Percentiles rank a stretch among this genome's conserved stretches.
Conservation (phyloP, 805 yeast species). For the Metschnikowia lunata region DNA sequence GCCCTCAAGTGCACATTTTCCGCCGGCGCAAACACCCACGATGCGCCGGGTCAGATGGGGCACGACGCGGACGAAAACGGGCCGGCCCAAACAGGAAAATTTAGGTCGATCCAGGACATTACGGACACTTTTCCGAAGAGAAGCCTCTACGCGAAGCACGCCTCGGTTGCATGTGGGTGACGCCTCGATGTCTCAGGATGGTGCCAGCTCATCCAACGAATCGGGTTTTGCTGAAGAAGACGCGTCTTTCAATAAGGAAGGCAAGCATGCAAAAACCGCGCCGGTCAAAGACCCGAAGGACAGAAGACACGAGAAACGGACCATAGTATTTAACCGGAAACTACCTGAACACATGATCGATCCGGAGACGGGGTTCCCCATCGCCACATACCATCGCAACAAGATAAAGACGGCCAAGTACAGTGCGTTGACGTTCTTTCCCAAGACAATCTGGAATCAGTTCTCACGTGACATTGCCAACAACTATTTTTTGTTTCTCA, state of each 20-base stretch:
- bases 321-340: slow-evolving; percentile 44
- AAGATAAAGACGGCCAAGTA: slow-evolving; percentile 62
- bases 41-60: slow-evolving; percentile 89
- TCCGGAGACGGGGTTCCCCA: slow-evolving; percentile 25
- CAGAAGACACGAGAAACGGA: slow-evolving; percentile 15
- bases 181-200: slow-evolving; percentile 9
- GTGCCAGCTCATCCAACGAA: slow-evolving; percentile 2
- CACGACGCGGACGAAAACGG: slow-evolving; percentile 72
- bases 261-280: too few relatives aligned
- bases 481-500: slow-evolving; percentile 50
- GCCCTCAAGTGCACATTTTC: slow-evolving; percentile 12
- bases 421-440: slow-evolving; percentile 54
- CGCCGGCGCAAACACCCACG: slow-evolving; percentile 29
- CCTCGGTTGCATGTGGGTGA: slow-evolving; percentile 3
- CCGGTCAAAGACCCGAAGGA: slow-evolving; percentile 27
- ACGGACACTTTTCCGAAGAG: slow-evolving; percentile 33
- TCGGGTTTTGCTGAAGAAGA: slow-evolving; percentile 6
- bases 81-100: slow-evolving; percentile 49
- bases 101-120: slow-evolving; percentile 59
- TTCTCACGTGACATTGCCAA: slow-evolving; percentile 55
- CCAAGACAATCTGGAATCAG: slow-evolving; percentile 51
- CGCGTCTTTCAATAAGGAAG: not conserved
- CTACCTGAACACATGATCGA: slow-evolving; percentile 57
- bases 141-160: slow-evolving; percentile 14
- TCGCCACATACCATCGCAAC: slow-evolving; percentile 44